A percentile compares a stretch with the other conserved stretches of the same genome.
phyloP scores from a whole-genome alignment of 371 early-diverging fungal genomes.

The Apophysomyces ossiformis region DNA sequence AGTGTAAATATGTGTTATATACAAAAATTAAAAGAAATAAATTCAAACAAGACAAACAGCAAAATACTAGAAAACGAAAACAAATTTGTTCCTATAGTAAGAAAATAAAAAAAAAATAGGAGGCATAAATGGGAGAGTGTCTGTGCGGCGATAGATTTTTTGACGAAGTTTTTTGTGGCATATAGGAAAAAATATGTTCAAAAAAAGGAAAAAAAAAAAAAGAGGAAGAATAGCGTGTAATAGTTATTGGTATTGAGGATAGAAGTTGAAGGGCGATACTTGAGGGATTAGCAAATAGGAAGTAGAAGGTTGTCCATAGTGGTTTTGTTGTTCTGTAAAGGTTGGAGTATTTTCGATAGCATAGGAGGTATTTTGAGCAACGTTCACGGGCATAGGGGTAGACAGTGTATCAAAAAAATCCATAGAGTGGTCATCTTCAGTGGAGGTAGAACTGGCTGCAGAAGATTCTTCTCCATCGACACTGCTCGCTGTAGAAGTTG shows the following conservation, averaged over 20 bases:
- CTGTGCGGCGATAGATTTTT: neutral
- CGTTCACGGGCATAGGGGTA: neutral
- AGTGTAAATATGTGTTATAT: conserved; percentile 1
- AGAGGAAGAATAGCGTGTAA: neutral
- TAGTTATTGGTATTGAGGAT: conserved; percentile 1
- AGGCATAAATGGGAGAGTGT: conserved; percentile 1
- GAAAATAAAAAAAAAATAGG: neutral
- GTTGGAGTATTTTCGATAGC: neutral
- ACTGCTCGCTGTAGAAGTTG: conserved; percentile 3
- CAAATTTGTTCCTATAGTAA: neutral
- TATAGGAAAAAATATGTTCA: neutral
- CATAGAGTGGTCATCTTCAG: conserved; percentile 1
- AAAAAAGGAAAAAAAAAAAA: neutral
- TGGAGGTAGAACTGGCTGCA: neutral
- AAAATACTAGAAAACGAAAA: neutral
- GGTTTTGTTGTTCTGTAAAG: conserved; percentile 1
- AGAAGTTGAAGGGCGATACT: conserved; percentile 2
- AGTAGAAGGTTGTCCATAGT: neutral
- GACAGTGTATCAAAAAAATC: neutral
- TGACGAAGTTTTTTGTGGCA: conserved; percentile 1
- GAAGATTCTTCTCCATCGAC: conserved; percentile 10
- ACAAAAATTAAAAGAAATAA: conserved; percentile 1
- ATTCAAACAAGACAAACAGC: neutral
- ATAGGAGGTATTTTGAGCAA: conserved; percentile 1
- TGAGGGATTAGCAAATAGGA: conserved; percentile 9